These are phyloP conservation scores for Penicillium turbatum DNA, from an alignment of 495 filamentous ascomycete species.

Conservation along the genomic window DNA sequence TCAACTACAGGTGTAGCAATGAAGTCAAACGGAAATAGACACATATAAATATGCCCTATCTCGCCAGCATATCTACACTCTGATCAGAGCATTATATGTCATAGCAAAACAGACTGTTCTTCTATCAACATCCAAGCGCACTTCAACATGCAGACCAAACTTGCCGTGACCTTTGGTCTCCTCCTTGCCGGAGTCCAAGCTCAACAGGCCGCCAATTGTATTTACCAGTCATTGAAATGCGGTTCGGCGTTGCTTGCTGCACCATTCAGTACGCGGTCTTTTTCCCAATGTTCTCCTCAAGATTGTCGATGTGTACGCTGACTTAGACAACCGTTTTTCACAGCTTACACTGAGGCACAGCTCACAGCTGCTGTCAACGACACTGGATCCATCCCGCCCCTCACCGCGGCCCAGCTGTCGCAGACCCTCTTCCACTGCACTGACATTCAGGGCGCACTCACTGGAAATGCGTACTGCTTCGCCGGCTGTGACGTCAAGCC, in stretches of 20 bases:
- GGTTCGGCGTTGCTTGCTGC: slow-evolving; percentile 17
- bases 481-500: slow-evolving; percentile 21
- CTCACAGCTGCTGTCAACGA: slow-evolving; percentile 19
- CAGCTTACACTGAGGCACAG: slow-evolving; percentile 16
- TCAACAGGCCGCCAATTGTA: slow-evolving; percentile 19
- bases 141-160: slow-evolving; percentile 15
- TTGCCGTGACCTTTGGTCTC: slow-evolving; percentile 4
- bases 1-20: background rate
- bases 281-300: background rate
- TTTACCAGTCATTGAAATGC: slow-evolving; percentile 20
- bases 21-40: background rate
- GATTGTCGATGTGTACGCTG: background rate
- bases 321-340: background rate
- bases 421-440: slow-evolving; percentile 22
- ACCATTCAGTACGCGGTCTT: slow-evolving; percentile 11
- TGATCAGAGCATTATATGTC: background rate
- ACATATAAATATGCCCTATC: background rate
- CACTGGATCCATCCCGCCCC: slow-evolving; percentile 15
- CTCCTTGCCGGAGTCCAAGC: slow-evolving; percentile 16
- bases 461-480: slow-evolving; percentile 22
- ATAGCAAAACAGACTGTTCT: background rate
- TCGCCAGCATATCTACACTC: background rate
- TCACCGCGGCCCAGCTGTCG: slow-evolving; percentile 12
- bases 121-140: background rate
- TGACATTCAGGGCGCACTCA: slow-evolving; percentile 19